A percentile compares a stretch with the other conserved stretches of the same genome.
These are phyloP conservation scores for Diplocarpon mali DNA, from an alignment of 2,329 filamentous ascomycete genomes.

Conservation along the genomic window DNA sequence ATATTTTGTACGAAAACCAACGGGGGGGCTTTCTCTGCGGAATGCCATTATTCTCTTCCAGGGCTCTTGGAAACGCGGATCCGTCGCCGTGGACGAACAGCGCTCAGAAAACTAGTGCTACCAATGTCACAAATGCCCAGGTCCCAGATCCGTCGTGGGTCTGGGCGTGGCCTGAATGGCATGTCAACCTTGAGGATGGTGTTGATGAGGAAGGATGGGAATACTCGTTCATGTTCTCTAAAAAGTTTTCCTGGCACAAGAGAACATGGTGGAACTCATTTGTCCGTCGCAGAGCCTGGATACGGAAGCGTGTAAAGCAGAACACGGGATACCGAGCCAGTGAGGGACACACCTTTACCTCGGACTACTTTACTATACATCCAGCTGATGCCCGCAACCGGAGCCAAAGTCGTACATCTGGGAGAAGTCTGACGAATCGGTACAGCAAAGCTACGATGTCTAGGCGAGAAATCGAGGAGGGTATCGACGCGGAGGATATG, in stretches of 20 bases:
- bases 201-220: slow-evolving; percentile 91
- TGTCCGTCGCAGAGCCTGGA: slow-evolving; percentile 82
- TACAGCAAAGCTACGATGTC: slow-evolving; percentile 26
- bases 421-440: slow-evolving; percentile 8
- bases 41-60: slow-evolving; percentile 76
- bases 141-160: slow-evolving; percentile 92
- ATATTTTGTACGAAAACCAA: slow-evolving; percentile 93
- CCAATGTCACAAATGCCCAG: slow-evolving; percentile 72
- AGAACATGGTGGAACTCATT: slow-evolving; percentile 91
- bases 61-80: slow-evolving; percentile 76
- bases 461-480: slow-evolving; percentile 26
- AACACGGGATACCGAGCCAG: slow-evolving; percentile 28
- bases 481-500: slow-evolving; percentile 44
- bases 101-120: slow-evolving; percentile 48
- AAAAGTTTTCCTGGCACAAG: slow-evolving; percentile 72
- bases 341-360: slow-evolving; percentile 56
- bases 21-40: slow-evolving; percentile 84
- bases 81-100: slow-evolving; percentile 77
- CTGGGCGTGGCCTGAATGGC: slow-evolving; percentile 66
- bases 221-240: slow-evolving; percentile 81
- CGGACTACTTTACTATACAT: slow-evolving; percentile 74
- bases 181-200: slow-evolving; percentile 59
- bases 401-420: slow-evolving; percentile 30
- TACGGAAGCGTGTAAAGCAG: slow-evolving; percentile 65
- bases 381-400: slow-evolving; percentile 34